Evolutionary conservation across 306 rosid genomes (phyloP).

Genomic region (Vicia sativa): DNA sequence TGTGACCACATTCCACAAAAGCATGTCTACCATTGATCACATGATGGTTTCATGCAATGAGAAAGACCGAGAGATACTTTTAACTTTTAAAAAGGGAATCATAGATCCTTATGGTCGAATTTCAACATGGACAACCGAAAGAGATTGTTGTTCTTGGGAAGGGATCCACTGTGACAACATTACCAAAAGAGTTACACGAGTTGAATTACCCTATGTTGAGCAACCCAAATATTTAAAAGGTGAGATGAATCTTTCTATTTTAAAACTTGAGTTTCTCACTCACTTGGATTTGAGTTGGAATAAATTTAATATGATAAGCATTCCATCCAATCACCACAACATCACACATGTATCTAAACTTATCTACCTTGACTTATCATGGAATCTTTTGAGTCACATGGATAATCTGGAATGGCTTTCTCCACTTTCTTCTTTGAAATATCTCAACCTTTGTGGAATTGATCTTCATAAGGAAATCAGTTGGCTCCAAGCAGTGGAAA

Average conservation of each 20-base stretch:
- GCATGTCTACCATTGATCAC: too few species aligned
- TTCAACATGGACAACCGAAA: too few species aligned
- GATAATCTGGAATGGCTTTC: constrained; percentile 10
- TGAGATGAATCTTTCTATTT: background rate
- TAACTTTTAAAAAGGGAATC: too few species aligned
- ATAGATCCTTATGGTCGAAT: too few species aligned
- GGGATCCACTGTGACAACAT: too few species aligned
- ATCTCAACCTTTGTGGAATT: background rate
- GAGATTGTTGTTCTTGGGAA: too few species aligned
- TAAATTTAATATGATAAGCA: background rate
- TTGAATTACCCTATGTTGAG: too few species aligned
- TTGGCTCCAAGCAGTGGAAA: background rate
- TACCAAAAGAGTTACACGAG: too few species aligned
- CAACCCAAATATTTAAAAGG: background rate
- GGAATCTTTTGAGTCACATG: too few species aligned
- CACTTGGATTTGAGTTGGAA: background rate
- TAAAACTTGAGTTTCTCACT: constrained; percentile 25
- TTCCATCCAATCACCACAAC: background rate
- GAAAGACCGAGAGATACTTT: too few species aligned
- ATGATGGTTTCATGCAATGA: too few species aligned
- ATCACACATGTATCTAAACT: background rate
- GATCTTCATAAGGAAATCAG: constrained; percentile 9
- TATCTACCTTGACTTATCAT: background rate
- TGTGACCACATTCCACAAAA: too few species aligned
- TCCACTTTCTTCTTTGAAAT: constrained; percentile 14